Base-by-base conservation (phyloP, 192 early-diverging fungal species). In the Coemansia sp. region DNA sequence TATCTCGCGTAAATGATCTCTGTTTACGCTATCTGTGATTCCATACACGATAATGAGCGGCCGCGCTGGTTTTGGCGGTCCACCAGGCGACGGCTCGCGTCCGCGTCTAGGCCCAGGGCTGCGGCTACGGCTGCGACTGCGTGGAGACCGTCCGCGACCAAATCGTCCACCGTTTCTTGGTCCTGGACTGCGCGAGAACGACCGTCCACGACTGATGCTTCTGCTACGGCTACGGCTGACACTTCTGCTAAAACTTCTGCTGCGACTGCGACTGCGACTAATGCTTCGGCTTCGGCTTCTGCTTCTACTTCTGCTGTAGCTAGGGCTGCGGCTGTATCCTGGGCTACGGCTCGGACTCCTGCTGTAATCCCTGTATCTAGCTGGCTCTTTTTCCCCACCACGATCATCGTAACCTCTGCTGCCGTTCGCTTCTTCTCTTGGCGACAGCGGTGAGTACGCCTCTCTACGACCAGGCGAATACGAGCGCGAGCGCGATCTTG, bases 1-100 rank as follows among this genome's bases (percentile, higher is more conserved):
- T 16, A 79, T 74, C 72, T 79, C 77, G 5, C n/a, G 41, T 32
- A 78, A 15, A 42, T 78, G 70, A 0, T 37, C 64, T 13, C 61
- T 59, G 1, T 43, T 42, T 4, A 68, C 66, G 1, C 41, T 48
- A 9, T 11, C 7, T 6, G 75, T 62, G 1, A 61, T 50, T 4
- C 57, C 56, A 9, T 44, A 45, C 8, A 73, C 56, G 11, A 67
- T 40, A 15, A 76, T 9, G 9, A 61, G 23, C 9, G 61, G 68
- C 21, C 12, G 12, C 0, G 40, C 26, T 13, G 53, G n/a, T 26
- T 16, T 16, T 6, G 43, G 37, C 13, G 21, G 3, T 47, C 61
- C 7, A 4, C 19, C 63, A 9, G n/a, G 19, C 19, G 21, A 11
- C 5, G 26, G 13, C 16, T 44, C 45, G 18, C 61, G 53, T 5